Base-by-base conservation (phyloP, 495 filamentous ascomycete genomes). In the Pyrenula aspistea region DNA sequence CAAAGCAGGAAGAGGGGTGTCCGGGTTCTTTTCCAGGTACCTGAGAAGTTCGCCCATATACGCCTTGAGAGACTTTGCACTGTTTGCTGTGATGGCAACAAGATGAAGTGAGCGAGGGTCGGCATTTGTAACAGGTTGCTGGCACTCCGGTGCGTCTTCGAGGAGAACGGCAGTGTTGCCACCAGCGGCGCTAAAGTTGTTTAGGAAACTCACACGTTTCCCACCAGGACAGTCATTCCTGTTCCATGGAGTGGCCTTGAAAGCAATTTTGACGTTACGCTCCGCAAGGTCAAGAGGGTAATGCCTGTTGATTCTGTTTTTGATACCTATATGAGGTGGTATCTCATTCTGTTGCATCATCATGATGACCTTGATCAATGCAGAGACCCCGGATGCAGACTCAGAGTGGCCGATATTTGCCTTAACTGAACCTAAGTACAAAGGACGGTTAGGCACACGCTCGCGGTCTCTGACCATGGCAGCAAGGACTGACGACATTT, bases 391-490 rank as follows among this genome's bases (percentile, higher is more conserved):
- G 1, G 72, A 56, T 1, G 57, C 66, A 2, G 72, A 66, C 56
- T 73, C 73, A 1, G 68, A 62, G 55, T 77, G 73, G 0, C 74
- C 73, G 31, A 74, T 54, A 55, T 76, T 76, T 0, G 66, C 58
- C 51, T 76, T 76, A 8, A 69, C 67, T 0, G 73, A 59, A 0
- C 71, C 67, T 2, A 75, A 24, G 49, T 60, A 24, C 2, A 73
- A 55, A 10, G 60, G 58, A 8, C 57, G 25, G 4, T 49, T 1
- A 12, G 10, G 20, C 25, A 20, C 22, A 21, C 50, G 50, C 50
- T 8, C 8, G 19, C 49, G 47, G 24, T 11, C 72, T 0, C 80
- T 83, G 2, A 84, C 85, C 60, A 88, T 88, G 22, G 79, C 74
- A 55, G 77, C 78, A 15, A 63, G 53, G 53, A 75, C 73, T 0